Conservation (phyloP, 805 yeast species). For the Wickerhamomyces tratensis region DNA sequence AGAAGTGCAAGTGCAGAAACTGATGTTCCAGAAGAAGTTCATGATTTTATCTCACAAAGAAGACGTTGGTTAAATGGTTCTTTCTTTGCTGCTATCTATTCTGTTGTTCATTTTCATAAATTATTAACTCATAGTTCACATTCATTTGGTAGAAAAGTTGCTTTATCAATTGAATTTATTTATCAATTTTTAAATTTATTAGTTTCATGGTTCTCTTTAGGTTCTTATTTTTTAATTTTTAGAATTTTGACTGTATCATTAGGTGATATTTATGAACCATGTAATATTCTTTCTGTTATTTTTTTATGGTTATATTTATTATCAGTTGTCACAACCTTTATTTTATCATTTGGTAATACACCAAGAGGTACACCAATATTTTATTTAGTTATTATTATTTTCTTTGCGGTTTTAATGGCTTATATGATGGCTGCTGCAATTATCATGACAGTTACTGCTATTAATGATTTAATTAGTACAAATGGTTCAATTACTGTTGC, state of each 20-base stretch:
- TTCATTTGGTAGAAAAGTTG: slow-evolving; percentile 63
- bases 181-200: slow-evolving; percentile 75
- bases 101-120: slow-evolving; percentile 75
- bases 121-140: slow-evolving; percentile 87
- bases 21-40: slow-evolving; percentile 88
- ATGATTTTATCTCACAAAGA: slow-evolving; percentile 91
- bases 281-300: slow-evolving; percentile 66
- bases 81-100: slow-evolving; percentile 88
- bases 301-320: slow-evolving; percentile 81
- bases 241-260: slow-evolving; percentile 88
- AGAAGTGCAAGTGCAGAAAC: slow-evolving; percentile 93
- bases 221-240: slow-evolving; percentile 87
- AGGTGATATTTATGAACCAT: slow-evolving; percentile 44
- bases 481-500: slow-evolving; percentile 22
- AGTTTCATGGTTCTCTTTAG: slow-evolving; percentile 87
- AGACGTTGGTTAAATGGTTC: slow-evolving; percentile 99
- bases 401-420: slow-evolving; percentile 83
- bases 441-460: slow-evolving; percentile 66
- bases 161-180: slow-evolving; percentile 78
- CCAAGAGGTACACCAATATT: slow-evolving; percentile 84
- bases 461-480: slow-evolving; percentile 46
- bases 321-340: slow-evolving; percentile 76
- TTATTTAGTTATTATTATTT: slow-evolving; percentile 61
- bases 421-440: slow-evolving; percentile 86
- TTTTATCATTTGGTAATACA: slow-evolving; percentile 85